Percentiles rank a stretch among this genome's conserved stretches.
phyloP scores from a whole-genome alignment of 495 filamentous ascomycete genomes.

The Penicillium ucsense region DNA sequence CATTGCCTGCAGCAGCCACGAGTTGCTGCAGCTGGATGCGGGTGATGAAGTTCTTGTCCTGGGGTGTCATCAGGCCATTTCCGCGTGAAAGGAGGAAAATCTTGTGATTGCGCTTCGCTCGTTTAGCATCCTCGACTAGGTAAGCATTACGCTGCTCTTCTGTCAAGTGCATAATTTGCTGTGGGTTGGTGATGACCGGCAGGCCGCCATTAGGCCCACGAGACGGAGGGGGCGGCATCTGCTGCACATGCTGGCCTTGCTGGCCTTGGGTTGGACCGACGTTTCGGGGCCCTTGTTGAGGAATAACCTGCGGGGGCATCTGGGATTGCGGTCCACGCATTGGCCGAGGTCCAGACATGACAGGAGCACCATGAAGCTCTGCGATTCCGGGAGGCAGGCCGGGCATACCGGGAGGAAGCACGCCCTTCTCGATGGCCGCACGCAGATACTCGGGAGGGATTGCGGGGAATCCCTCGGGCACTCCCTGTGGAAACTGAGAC shows the following conservation, averaged over 20 bases:
- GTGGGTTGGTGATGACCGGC: conserved; percentile 54
- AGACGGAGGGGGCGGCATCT: conserved; percentile 17
- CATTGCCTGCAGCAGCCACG: conserved; percentile 79
- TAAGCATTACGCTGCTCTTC: conserved; percentile 71
- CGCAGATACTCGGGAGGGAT: conserved; percentile 41
- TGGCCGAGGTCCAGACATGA: conserved; percentile 29
- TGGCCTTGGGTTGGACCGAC: conserved; percentile 16
- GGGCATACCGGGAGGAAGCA: conserved; percentile 37
- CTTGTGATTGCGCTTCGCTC: conserved; percentile 97
- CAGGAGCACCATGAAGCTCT: conserved; percentile 35
- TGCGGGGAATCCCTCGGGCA: conserved; percentile 31
- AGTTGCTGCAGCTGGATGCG: conserved; percentile 95
- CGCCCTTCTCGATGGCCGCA: conserved; percentile 38
- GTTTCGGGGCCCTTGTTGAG: conserved; percentile 22
- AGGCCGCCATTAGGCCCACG: conserved; percentile 22
- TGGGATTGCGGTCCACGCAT: conserved; percentile 30
- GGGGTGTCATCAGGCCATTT: conserved; percentile 96
- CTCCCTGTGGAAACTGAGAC: conserved; percentile 32
- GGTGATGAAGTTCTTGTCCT: conserved; percentile 99
- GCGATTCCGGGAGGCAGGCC: conserved; percentile 38
- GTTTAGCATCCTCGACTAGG: conserved; percentile 81
- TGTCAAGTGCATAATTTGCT: conserved; percentile 68
- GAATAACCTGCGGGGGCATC: conserved; percentile 26
- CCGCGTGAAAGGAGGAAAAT: conserved; percentile 88
- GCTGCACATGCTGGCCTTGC: conserved; percentile 32